These are phyloP conservation scores for Handroanthus guayacan DNA, from an alignment of 257 asterid genomes.

Conservation along the genomic window DNA sequence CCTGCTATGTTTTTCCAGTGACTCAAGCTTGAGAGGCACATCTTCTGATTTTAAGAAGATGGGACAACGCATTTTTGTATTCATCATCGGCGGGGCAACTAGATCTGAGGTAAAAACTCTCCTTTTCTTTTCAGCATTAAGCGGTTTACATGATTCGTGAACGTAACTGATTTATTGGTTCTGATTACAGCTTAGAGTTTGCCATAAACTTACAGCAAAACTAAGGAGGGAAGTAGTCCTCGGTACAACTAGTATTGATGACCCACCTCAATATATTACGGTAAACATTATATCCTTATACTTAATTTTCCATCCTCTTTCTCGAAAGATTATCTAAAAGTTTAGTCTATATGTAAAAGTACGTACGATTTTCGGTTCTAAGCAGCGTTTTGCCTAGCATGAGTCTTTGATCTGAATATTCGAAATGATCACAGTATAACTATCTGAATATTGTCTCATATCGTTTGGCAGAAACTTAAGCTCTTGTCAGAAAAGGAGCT, in stretches of 20 bases:
- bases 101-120: conserved; percentile 81
- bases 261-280: conserved; percentile 88
- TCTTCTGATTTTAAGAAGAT: conserved; percentile 71
- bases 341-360: not conserved
- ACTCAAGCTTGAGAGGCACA: conserved; percentile 64
- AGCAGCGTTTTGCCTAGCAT: not conserved
- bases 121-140: conserved; percentile 12
- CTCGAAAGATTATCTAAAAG: not conserved
- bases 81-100: conserved; percentile 96
- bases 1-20: conserved; percentile 53
- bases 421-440: not conserved
- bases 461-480: conserved; percentile 80
- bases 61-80: conserved; percentile 92
- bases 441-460: conserved; percentile 26
- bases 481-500: conserved; percentile 67
- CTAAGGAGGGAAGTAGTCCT: conserved; percentile 92
- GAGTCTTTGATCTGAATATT: not conserved
- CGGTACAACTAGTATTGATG: conserved; percentile 87
- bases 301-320: not conserved
- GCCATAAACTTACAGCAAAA: conserved; percentile 90
- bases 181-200: conserved; percentile 76
- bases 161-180: conserved; percentile 33
- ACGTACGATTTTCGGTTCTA: not conserved
- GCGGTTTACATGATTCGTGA: not conserved
- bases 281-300: conserved; percentile 43